phyloP scores from a whole-genome alignment of 2,329 filamentous ascomycete genomes.

The Penicillium polonicum region DNA sequence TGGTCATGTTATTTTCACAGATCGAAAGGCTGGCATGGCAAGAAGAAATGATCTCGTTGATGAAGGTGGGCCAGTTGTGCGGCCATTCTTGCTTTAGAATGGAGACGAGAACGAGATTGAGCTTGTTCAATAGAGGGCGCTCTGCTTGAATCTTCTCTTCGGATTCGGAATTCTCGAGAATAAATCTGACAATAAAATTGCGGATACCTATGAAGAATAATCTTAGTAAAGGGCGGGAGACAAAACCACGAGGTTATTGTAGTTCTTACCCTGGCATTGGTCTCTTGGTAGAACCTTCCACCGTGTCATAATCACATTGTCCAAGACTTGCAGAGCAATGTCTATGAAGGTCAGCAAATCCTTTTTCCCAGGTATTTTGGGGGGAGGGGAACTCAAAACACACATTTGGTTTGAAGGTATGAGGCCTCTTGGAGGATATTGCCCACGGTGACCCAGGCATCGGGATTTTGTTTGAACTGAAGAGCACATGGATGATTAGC shows the following conservation, averaged over 20 bases:
- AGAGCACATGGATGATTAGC: conserved; percentile 12
- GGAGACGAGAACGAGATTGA: conserved; percentile 94
- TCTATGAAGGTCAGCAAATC: conserved; percentile 56
- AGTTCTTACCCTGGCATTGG: conserved; percentile 75
- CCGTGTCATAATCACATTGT: conserved; percentile 97
- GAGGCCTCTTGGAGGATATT: conserved; percentile 91
- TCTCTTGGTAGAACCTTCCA: conserved; percentile 98
- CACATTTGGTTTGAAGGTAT: conserved; percentile 96
- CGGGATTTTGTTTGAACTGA: conserved; percentile 98
- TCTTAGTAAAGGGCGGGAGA: conserved; percentile 16
- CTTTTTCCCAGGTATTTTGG: neutral
- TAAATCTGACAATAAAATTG: conserved; percentile 98
- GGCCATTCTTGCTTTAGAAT: conserved; percentile 99
- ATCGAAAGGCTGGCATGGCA: conserved; percentile 94
- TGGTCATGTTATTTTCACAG: conserved; percentile 99
- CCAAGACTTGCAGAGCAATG: conserved; percentile 90
- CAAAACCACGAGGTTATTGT: neutral
- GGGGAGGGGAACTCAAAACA: conserved; percentile 36
- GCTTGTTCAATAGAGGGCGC: conserved; percentile 91
- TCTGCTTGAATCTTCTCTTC: conserved; percentile 84
- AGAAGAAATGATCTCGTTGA: conserved; percentile 98
- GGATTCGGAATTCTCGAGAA: conserved; percentile 86
- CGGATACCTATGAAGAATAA: conserved; percentile 69
- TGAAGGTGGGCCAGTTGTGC: conserved; percentile 99
- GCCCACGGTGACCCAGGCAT: conserved; percentile 96